phyloP scores from a whole-genome alignment of 1,284 basidiomycete species.

The Kalmanozyma brasiliensis region DNA sequence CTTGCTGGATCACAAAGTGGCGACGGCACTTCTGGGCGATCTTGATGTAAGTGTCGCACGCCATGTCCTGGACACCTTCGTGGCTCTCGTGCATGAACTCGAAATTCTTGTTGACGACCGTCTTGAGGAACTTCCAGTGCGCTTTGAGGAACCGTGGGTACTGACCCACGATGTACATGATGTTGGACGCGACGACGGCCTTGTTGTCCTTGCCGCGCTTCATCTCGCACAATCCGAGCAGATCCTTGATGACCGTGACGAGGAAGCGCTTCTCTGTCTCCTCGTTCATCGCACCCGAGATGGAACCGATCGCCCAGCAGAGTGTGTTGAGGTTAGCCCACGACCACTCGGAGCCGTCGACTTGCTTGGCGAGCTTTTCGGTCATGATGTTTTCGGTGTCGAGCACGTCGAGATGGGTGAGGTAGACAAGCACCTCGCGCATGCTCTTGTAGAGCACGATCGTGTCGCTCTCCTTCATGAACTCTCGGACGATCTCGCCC shows the following conservation, averaged over 20 bases:
- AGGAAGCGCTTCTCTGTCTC: constrained; percentile 99
- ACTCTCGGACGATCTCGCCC: constrained; percentile 98
- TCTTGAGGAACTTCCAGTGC: constrained; percentile 99
- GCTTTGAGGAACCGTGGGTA: constrained; percentile 99
- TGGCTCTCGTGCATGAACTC: constrained; percentile 99
- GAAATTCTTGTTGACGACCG: constrained; percentile 99
- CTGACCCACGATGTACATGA: constrained; percentile 99
- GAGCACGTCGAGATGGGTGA: constrained; percentile 94
- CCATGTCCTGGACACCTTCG: constrained; percentile 99
- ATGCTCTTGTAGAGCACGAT: constrained; percentile 99
- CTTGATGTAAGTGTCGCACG: constrained; percentile 99
- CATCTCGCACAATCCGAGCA: constrained; percentile 95
- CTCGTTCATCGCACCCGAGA: constrained; percentile 98
- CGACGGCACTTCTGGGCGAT: constrained; percentile 98
- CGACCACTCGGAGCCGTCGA: constrained; percentile 97
- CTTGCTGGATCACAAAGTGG: constrained; percentile 99
- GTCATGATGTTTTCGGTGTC: constrained; percentile 91
- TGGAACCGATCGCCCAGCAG: constrained; percentile 99
- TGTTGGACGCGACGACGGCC: constrained; percentile 98
- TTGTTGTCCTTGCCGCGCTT: constrained; percentile 99
- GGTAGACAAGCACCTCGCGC: constrained; percentile 91
- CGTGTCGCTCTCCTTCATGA: constrained; percentile 99
- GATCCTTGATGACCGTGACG: constrained; percentile 98
- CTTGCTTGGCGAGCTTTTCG: constrained; percentile 95
- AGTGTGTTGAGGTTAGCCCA: constrained; percentile 99